Evolutionary conservation across 2,329 filamentous ascomycete genomes (phyloP).

Genomic region (Trematosphaeria pertusa): DNA sequence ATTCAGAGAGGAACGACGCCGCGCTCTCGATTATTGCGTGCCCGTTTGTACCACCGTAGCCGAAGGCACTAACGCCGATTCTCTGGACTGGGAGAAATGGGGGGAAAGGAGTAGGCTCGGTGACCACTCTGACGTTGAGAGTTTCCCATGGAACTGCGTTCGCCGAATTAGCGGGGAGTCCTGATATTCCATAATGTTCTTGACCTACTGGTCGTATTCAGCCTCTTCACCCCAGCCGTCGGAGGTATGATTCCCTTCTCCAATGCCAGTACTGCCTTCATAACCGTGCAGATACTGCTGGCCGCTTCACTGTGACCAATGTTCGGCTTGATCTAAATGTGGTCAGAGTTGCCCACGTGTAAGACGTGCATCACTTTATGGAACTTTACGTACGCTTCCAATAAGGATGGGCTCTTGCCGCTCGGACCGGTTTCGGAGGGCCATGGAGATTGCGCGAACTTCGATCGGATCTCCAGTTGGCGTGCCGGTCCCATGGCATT

Average conservation of each 20-base stretch:
- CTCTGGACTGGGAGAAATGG: slow-evolving; percentile 20
- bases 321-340: slow-evolving; percentile 36
- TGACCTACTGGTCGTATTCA: slow-evolving; percentile 25
- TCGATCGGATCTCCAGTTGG: slow-evolving; percentile 45
- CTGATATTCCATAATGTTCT: neutral
- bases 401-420: too few relatives aligned
- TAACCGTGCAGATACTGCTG: slow-evolving; percentile 42
- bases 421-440: too few relatives aligned
- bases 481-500: slow-evolving; percentile 61
- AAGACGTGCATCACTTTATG: too few relatives aligned
- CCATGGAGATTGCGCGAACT: too few relatives aligned
- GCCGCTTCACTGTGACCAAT: slow-evolving; percentile 51
- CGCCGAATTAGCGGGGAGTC: too few relatives aligned
- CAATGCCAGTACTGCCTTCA: slow-evolving; percentile 49
- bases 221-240: slow-evolving; percentile 37
- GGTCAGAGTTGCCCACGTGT: neutral
- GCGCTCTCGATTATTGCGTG: slow-evolving; percentile 6
- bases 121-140: slow-evolving; percentile 1
- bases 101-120: slow-evolving; percentile 10
- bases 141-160: slow-evolving; percentile 1
- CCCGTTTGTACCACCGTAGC: slow-evolving; percentile 47
- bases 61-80: slow-evolving; percentile 54
- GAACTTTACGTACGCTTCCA: too few relatives aligned
- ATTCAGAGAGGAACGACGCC: too few relatives aligned
- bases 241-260: slow-evolving; percentile 38